Evolutionary conservation across 1,284 basidiomycete genomes (phyloP).

Genomic region (Omphalotus olearius): DNA sequence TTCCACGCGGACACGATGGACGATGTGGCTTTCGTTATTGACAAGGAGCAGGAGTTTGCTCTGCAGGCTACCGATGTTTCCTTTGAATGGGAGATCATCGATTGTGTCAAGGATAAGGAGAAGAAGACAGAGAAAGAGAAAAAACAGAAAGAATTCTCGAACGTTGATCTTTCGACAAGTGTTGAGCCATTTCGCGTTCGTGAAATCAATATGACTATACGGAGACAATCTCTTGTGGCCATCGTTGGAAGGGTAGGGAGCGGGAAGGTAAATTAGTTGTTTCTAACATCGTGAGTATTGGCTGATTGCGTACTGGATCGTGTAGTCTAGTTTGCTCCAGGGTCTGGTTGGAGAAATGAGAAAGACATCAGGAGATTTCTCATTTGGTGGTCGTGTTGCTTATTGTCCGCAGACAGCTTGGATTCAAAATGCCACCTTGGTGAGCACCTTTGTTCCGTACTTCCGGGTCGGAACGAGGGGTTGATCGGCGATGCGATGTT

Average conservation of each 20-base stretch:
- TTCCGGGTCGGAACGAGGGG: not conserved
- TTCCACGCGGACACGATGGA: conserved; percentile 58
- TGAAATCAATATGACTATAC: conserved; percentile 50
- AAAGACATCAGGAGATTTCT: conserved; percentile 45
- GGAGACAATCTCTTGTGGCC: conserved; percentile 56
- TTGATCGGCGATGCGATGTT: not conserved
- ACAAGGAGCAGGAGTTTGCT: conserved; percentile 43
- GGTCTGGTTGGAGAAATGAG: conserved; percentile 78
- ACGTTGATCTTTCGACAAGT: conserved; percentile 6
- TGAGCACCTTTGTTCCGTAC: conserved; percentile 28
- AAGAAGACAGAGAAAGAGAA: conserved; percentile 17
- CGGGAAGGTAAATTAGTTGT: conserved; percentile 26
- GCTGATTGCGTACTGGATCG: not conserved
- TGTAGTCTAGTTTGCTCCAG: conserved; percentile 62
- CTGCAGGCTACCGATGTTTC: conserved; percentile 50
- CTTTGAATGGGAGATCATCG: conserved; percentile 58
- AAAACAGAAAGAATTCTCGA: conserved; percentile 14
- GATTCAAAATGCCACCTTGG: conserved; percentile 80
- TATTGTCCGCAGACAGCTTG: conserved; percentile 80
- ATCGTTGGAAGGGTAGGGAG: conserved; percentile 67
- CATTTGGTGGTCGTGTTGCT: conserved; percentile 61
- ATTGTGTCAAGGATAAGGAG: conserved; percentile 17
- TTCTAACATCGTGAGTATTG: conserved; percentile 3
- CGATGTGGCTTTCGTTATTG: conserved; percentile 37
- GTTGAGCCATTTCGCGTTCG: conserved; percentile 43